Conservation (phyloP, 129 eudicot species). For the Ambrosia artemisiifolia region DNA sequence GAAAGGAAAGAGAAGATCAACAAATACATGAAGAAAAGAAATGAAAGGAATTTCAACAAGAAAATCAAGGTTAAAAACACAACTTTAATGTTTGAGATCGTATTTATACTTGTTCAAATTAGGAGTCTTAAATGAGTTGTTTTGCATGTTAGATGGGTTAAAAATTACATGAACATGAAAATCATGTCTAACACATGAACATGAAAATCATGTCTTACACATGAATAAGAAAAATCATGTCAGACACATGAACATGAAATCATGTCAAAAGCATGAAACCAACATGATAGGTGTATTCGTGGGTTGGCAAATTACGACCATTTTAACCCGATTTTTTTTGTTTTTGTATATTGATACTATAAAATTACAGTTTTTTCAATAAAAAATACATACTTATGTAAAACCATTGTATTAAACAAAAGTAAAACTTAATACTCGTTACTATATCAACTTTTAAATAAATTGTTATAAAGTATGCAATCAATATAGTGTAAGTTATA, state of each 20-base stretch:
- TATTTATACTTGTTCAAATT: not conserved
- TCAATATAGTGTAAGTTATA: not conserved
- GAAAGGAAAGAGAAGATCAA: conserved; percentile 76
- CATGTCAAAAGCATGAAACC: no score
- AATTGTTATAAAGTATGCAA: not conserved
- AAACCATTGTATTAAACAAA: no score
- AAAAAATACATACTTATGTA: not conserved
- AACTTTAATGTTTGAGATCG: not conserved
- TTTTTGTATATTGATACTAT: not conserved
- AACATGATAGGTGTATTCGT: no score
- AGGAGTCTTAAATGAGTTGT: not conserved
- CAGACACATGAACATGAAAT: no score
- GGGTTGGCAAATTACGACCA: not conserved
- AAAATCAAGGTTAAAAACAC: conserved; percentile 66
- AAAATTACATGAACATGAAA: not conserved
- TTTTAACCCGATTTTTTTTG: not conserved
- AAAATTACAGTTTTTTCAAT: not conserved
- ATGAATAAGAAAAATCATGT: no score
- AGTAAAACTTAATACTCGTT: no score
- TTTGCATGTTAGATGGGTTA: not conserved
- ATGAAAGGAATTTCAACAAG: conserved; percentile 80
- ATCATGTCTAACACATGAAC: not conserved
- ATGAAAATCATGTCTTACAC: no score
- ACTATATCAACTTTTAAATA: no score
- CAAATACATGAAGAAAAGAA: conserved; percentile 79